Evolutionary conservation across 495 filamentous ascomycete species (phyloP).

Genomic region (Apiosordaria backusii): DNA sequence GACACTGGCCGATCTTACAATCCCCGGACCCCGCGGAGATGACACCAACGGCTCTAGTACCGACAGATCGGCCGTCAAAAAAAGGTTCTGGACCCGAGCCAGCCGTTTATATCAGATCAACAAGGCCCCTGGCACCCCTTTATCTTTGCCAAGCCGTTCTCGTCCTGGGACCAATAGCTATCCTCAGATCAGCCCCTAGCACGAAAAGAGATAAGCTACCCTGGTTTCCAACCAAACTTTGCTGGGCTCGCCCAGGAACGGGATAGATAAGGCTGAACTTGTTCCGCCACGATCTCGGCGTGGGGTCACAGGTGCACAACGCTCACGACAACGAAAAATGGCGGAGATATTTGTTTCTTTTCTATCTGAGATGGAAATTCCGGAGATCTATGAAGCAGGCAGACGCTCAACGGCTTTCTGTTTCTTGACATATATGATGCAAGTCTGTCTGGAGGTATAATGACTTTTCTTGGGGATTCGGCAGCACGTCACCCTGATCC

Average conservation of each 20-base stretch:
- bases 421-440: not conserved
- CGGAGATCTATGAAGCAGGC: not conserved
- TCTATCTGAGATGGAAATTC: not conserved
- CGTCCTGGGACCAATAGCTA: not conserved
- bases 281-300: not conserved
- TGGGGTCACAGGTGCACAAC: not conserved
- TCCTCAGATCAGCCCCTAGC: not conserved
- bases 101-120: not conserved
- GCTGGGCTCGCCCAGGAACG: not conserved
- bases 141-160: constrained; percentile 7
- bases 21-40: constrained; percentile 3
- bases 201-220: constrained; percentile 1
- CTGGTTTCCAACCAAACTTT: not conserved
- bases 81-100: not conserved
- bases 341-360: not conserved
- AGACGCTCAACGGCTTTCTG: not conserved
- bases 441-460: not conserved
- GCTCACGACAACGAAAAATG: not conserved
- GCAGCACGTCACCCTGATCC: not conserved
- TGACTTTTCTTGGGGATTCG: not conserved
- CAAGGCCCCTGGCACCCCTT: not conserved
- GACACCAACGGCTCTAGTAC: not conserved
- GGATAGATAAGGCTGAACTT: not conserved
- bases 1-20: not conserved
- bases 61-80: not conserved